A percentile compares a stretch with the other conserved stretches of the same genome.
These are phyloP conservation scores for Dittrichia graveolens DNA, from an alignment of 129 eudicot species.

Conservation along the genomic window DNA sequence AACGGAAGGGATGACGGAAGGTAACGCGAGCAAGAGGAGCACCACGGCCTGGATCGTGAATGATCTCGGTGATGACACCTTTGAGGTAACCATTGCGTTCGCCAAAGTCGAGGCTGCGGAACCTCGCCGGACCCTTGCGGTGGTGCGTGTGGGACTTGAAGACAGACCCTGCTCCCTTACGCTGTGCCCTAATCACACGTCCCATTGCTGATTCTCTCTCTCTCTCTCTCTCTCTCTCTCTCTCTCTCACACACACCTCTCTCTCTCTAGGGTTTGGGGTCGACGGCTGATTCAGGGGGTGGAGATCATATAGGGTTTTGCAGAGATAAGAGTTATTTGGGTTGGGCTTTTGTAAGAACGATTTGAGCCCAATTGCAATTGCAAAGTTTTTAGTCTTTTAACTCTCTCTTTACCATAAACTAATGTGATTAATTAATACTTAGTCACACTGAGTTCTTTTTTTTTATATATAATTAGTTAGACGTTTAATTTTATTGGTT, in stretches of 20 bases:
- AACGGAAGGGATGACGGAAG: constrained; percentile 87
- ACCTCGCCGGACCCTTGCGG: constrained; percentile 71
- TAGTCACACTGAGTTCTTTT: too few species aligned
- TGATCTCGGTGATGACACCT: constrained; percentile 79
- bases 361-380: not conserved
- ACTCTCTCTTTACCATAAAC: too few species aligned
- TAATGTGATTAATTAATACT: too few species aligned
- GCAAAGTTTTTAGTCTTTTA: not conserved
- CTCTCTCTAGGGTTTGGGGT: constrained; percentile 31
- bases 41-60: constrained; percentile 92
- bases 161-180: constrained; percentile 69
- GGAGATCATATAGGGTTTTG: constrained; percentile 32
- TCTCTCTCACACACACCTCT: not conserved
- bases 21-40: constrained; percentile 81
- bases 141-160: constrained; percentile 70
- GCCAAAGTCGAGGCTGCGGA: constrained; percentile 82
- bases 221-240: constrained; percentile 2
- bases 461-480: too few species aligned
- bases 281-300: constrained; percentile 20
- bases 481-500: too few species aligned
- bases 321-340: not conserved
- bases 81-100: constrained; percentile 85
- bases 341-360: constrained; percentile 11
- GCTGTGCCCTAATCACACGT: constrained; percentile 60
- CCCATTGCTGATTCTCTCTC: constrained; percentile 37